These are phyloP conservation scores for Catenaria anguillulae DNA, from an alignment of 371 early-diverging fungal species.

Conservation along the genomic window DNA sequence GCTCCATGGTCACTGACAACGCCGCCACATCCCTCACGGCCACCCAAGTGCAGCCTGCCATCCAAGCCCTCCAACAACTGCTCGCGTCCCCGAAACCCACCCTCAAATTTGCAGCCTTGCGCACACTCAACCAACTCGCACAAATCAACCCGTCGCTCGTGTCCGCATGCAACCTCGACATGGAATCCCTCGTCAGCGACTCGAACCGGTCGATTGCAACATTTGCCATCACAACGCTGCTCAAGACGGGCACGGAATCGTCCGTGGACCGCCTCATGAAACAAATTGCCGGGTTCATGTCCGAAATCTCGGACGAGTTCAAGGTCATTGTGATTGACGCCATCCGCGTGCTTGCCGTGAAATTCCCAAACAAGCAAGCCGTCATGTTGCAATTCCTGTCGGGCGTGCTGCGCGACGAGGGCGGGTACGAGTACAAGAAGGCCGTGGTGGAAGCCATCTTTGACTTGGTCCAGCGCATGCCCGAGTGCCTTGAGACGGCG, in stretches of 20 bases:
- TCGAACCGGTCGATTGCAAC: conserved; percentile 93
- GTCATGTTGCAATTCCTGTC: conserved; percentile 85
- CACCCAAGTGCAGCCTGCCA: conserved; percentile 81
- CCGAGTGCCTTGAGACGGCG: conserved; percentile 84
- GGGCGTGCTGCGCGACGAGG: conserved; percentile 88
- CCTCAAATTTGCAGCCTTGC: conserved; percentile 89
- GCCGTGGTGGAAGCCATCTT: conserved; percentile 93
- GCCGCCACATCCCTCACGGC: conserved; percentile 37
- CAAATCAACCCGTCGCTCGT: conserved; percentile 76
- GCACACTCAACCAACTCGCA: conserved; percentile 83
- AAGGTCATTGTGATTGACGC: conserved; percentile 96
- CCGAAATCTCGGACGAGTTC: conserved; percentile 95
- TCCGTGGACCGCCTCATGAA: conserved; percentile 95
- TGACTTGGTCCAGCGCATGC: conserved; percentile 82
- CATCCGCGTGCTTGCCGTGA: conserved; percentile 81
- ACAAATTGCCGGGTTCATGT: conserved; percentile 91
- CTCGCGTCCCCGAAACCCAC: conserved; percentile 81
- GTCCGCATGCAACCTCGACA: conserved; percentile 86
- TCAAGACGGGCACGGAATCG: conserved; percentile 95
- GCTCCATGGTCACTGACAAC: conserved; percentile 41
- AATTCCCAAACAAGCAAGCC: conserved; percentile 90
- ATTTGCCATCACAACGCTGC: conserved; percentile 93
- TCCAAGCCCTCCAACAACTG: conserved; percentile 77
- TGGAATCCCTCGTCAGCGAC: conserved; percentile 92
- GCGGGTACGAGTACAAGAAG: conserved; percentile 90